A percentile compares a stretch with the other conserved stretches of the same genome.
Evolutionary conservation across 495 filamentous ascomycete genomes (phyloP).

Genomic region (Platismatia glauca): DNA sequence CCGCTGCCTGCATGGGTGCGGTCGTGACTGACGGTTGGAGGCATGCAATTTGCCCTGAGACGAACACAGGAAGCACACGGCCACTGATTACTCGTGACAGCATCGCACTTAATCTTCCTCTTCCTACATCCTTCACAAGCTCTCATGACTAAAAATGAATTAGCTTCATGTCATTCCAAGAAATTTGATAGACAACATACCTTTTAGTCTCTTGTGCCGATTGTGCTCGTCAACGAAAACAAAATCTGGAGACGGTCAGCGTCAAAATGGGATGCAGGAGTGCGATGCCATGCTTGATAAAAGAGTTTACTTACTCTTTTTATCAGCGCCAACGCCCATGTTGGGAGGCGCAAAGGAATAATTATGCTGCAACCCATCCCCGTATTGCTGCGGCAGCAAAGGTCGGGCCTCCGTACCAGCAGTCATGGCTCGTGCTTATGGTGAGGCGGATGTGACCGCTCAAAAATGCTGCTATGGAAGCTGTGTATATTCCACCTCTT

Average conservation of each 20-base stretch:
- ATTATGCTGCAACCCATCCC: constrained; percentile 18
- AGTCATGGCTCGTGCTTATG: constrained; percentile 4
- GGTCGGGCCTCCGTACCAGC: constrained; percentile 14
- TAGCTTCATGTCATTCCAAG: not conserved
- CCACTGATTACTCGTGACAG: constrained; percentile 96
- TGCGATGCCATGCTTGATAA: not conserved
- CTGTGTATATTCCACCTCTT: constrained; percentile 1
- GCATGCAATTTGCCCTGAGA: constrained; percentile 86
- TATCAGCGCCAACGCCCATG: constrained; percentile 22
- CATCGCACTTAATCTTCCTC: constrained; percentile 84
- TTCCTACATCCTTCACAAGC: constrained; percentile 94
- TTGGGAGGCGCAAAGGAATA: constrained; percentile 42
- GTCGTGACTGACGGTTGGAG: constrained; percentile 81
- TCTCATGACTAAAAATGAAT: constrained; percentile 71
- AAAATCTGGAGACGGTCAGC: constrained; percentile 57
- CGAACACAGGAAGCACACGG: constrained; percentile 91
- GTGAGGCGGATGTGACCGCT: not conserved
- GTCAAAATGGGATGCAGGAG: not conserved
- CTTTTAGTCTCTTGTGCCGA: constrained; percentile 92
- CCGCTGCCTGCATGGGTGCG: constrained; percentile 32
- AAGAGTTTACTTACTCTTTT: constrained; percentile 21
- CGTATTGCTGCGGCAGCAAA: constrained; percentile 16
- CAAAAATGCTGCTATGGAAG: not conserved
- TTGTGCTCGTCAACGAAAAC: constrained; percentile 99
- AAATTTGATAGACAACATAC: constrained; percentile 38